A percentile compares a stretch with the other conserved stretches of the same genome.
These are phyloP conservation scores for Gossypium australe DNA, from an alignment of 345 rosid species.

Conservation along the genomic window DNA sequence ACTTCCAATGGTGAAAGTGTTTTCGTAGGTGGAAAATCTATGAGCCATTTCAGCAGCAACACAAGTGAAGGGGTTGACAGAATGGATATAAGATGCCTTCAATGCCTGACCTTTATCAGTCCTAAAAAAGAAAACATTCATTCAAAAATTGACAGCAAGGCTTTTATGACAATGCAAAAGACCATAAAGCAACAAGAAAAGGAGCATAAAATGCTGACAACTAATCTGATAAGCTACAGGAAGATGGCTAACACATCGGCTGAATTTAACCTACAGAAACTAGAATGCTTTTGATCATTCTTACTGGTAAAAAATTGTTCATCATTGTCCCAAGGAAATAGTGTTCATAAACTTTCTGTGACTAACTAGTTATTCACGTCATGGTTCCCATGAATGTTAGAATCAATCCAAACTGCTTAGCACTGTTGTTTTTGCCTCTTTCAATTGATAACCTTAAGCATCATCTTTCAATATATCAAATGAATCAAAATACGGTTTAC, in stretches of 20 bases:
- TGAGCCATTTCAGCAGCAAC: constrained; percentile 79
- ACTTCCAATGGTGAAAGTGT: constrained; percentile 60
- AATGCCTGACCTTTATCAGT: constrained; percentile 69
- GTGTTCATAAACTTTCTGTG: not conserved
- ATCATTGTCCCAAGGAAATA: not conserved
- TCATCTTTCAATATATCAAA: not conserved
- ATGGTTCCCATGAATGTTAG: not conserved
- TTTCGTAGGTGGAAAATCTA: constrained; percentile 48
- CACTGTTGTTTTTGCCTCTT: not conserved
- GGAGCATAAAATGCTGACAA: not conserved
- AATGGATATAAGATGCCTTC: constrained; percentile 64
- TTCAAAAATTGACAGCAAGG: constrained; percentile 5
- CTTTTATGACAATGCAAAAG: not conserved
- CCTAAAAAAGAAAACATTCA: constrained; percentile 25
- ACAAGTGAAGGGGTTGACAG: constrained; percentile 44
- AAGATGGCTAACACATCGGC: not conserved
- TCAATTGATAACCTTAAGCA: not conserved
- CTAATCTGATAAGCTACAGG: not conserved
- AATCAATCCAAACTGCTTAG: not conserved
- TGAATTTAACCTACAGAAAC: not conserved
- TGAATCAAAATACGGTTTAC: not conserved
- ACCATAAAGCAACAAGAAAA: not conserved
- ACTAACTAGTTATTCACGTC: not conserved
- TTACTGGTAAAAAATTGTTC: not conserved
- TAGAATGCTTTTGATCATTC: not conserved